Base-by-base conservation (phyloP, 176 grass and related monocot species). In the Stipa capillata region DNA sequence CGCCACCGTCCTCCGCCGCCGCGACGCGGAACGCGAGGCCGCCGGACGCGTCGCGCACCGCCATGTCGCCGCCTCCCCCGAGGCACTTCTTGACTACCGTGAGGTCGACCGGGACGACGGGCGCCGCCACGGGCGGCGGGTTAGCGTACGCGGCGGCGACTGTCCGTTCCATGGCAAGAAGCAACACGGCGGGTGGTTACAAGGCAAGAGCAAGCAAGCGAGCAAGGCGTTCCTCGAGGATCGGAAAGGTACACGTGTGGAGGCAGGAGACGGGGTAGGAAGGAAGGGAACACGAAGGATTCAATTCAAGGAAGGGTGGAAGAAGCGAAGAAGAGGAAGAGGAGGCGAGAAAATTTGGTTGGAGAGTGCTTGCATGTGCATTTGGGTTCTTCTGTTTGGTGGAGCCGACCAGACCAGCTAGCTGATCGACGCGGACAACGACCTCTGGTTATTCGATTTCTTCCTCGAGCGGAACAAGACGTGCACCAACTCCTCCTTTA, bases 41-140 rank as follows among this genome's bases (percentile, higher is more conserved):
- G 15, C 86, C 86, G 3, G 44, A 63, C 21, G 92, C 80, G 66
- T 94, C 83, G 66, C 50, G 59, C 43, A 90, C 54, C 60, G 36
- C 70, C 76, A 93, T 80, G 65, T 33, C 81, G 53, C 76, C 31
- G 39, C 51, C 51, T 59, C 74, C 69, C 4, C 69, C 43, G 41
- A 77, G 66, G 24, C 80, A 68, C 55, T 84, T 93, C 77, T 72
- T 89, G 76, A 89, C 43, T 34, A 93, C 65, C 44, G 21, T 90
- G 73, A 82, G 87, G 41, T 93, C 91, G 14, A 93, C 77, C 18
- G 91, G 87, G 8, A 90, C 71, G 18, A 85, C 87, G 36, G 82
- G 21, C 29, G 61, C 54, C 50, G 79, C 74, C 35, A 28, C 27
- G 31, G 79, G 45, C 20, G 41, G 7, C 11, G 74, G 74, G 45